phyloP scores from a whole-genome alignment of 371 early-diverging fungal genomes.

The Syncephalastrum sp. region DNA sequence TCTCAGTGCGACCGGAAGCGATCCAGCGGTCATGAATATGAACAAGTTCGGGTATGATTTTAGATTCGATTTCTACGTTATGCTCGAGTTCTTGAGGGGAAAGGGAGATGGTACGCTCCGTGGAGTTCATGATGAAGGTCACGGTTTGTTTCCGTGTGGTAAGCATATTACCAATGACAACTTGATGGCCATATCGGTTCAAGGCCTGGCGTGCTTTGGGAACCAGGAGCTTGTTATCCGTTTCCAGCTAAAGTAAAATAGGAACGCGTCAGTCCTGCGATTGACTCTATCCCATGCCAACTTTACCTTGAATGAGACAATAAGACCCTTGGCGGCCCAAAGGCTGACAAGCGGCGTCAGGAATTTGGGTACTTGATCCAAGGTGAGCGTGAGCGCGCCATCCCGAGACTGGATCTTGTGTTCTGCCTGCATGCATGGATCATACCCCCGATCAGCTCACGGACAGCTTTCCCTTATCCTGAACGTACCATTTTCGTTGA shows the following conservation, averaged over 20 bases:
- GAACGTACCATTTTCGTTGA: conserved; percentile 74
- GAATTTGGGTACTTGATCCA: conserved; percentile 97
- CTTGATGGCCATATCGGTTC: conserved; percentile 90
- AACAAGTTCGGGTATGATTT: conserved; percentile 80
- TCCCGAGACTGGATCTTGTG: conserved; percentile 96
- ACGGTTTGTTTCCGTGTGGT: conserved; percentile 86
- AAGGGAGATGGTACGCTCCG: conserved; percentile 63
- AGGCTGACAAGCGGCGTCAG: conserved; percentile 87
- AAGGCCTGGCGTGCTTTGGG: conserved; percentile 83
- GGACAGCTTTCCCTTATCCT: too few species aligned
- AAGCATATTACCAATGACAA: conserved; percentile 95
- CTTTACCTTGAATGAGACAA: conserved; percentile 93
- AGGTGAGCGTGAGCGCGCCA: conserved; percentile 77
- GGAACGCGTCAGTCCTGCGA: neutral
- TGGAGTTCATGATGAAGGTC: conserved; percentile 63
- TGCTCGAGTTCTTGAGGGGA: conserved; percentile 58
- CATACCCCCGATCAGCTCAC: neutral
- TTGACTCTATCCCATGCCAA: neutral
- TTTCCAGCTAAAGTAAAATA: conserved; percentile 70
- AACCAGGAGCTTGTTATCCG: conserved; percentile 80
- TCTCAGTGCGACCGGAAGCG: conserved; percentile 28
- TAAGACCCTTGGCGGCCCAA: conserved; percentile 86
- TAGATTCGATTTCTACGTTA: conserved; percentile 82
- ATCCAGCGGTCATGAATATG: conserved; percentile 68
- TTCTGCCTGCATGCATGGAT: conserved; percentile 51